Percentiles rank a stretch among this genome's conserved stretches.
Conservation (phyloP, 345 rosid genomes). For the Hevea brasiliensis region DNA sequence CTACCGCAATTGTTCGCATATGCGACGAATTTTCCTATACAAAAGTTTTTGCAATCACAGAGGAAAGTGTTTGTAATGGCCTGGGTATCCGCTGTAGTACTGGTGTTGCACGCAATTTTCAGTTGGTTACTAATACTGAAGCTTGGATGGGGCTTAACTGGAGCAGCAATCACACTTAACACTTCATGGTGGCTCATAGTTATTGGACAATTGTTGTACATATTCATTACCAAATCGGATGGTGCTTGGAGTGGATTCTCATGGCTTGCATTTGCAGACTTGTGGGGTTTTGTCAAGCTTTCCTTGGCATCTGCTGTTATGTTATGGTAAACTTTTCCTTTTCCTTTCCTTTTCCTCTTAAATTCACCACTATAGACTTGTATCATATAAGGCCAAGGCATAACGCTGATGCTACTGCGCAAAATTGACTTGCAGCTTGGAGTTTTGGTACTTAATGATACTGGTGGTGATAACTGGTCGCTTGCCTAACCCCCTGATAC, state of each 20-base stretch:
- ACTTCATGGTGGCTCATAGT: slow-evolving; percentile 88
- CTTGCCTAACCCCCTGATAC: slow-evolving; percentile 65
- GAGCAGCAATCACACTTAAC: slow-evolving; percentile 83
- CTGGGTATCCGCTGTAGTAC: slow-evolving; percentile 61
- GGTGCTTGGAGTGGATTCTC: slow-evolving; percentile 97
- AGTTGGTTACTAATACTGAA: slow-evolving; percentile 83
- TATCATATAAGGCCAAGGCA: neutral
- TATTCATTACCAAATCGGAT: slow-evolving; percentile 77
- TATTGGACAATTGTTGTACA: slow-evolving; percentile 63
- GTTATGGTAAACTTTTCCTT: slow-evolving; percentile 73
- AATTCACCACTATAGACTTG: neutral
- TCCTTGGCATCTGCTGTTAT: slow-evolving; percentile 88
- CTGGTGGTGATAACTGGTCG: slow-evolving; percentile 77
- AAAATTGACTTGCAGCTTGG: slow-evolving; percentile 59
- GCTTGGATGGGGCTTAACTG: slow-evolving; percentile 74
- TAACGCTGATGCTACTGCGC: neutral
- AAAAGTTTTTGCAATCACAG: slow-evolving; percentile 85
- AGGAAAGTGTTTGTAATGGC: slow-evolving; percentile 85
- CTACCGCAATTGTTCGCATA: slow-evolving; percentile 83
- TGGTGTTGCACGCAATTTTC: slow-evolving; percentile 54
- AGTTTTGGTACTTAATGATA: slow-evolving; percentile 89
- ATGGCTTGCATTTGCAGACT: slow-evolving; percentile 73
- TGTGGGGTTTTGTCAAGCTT: slow-evolving; percentile 78
- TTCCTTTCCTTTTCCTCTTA: neutral
- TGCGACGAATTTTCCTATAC: slow-evolving; percentile 84